Conservation (phyloP, 2,329 filamentous ascomycete genomes). For the Metarhizium robertsii region DNA sequence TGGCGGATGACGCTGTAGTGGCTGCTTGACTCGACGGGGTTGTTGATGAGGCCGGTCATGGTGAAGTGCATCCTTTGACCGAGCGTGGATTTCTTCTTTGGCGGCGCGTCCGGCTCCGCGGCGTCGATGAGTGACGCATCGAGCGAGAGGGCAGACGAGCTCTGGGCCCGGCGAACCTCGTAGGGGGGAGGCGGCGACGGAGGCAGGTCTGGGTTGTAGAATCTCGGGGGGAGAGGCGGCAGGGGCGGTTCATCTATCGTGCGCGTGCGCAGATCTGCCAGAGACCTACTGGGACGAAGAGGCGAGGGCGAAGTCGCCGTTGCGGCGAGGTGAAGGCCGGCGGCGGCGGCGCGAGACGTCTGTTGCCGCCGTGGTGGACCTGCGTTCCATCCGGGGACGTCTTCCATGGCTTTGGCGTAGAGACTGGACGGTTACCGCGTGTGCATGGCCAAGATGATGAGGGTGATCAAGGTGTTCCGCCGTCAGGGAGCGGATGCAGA, state of each 20-base stretch:
- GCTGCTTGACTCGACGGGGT: constrained; percentile 54
- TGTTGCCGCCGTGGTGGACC: no score
- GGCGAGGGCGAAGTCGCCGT: neutral
- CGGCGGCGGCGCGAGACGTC: neutral
- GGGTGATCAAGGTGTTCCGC: no score
- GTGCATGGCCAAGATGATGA: no score
- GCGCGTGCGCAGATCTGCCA: neutral
- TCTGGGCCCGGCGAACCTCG: constrained; percentile 19
- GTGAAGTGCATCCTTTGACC: constrained; percentile 52
- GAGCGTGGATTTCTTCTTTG: constrained; percentile 37
- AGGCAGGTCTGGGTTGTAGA: neutral
- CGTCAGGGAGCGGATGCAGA: no score
- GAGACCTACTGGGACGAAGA: neutral
- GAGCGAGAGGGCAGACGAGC: constrained; percentile 20
- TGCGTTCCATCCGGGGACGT: neutral
- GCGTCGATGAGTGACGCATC: constrained; percentile 12
- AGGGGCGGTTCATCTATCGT: neutral
- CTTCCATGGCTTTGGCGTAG: neutral
- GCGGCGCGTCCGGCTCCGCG: constrained; percentile 9
- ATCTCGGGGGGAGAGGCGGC: neutral
- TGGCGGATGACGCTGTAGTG: constrained; percentile 60
- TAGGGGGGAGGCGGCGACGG: neutral
- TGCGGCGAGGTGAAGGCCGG: neutral
- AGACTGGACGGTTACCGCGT: no score
- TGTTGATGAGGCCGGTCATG: constrained; percentile 53